Base-by-base conservation (phyloP, 306 rosid species). In the Quillaja saponaria region DNA sequence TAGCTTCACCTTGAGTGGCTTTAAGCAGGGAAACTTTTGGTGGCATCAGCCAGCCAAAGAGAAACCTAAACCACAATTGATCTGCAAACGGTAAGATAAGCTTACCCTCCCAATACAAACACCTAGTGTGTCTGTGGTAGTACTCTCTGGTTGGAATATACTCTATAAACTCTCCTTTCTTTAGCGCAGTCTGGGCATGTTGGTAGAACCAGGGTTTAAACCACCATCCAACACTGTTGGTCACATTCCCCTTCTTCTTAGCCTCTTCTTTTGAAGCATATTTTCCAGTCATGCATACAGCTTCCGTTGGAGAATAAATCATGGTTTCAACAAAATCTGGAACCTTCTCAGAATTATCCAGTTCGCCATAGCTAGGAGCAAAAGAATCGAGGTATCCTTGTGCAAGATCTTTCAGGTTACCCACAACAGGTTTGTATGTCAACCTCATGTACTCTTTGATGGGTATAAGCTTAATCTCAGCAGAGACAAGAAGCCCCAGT, bases 1-100 rank as follows among this genome's bases (percentile, higher is more conserved):
- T 81, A 25, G 96, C 94, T 64, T 92, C 98, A 50, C 98, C 98
- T 76, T 92, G 98, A 65, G 98, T 92, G 53, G 98, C 98, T 81
- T 92, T 92, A 58, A 92, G 95, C 48, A 92, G 79, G 70, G 98
- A 84, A 69, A 92, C 90, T 85, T 88, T 92, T 31, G 98, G 98
- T 13, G 98, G 98, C 98, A 92, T 92, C 87, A 88, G 49, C 98
- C 98, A 92, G 49, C 98, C 98, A 41, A 88, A 19, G 45, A 92
- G 81, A 72, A 65, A 84, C 82, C 98, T 80, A 67, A 92, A 92
- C 96, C 98, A 88, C 45, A 57, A 86, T 58, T 92, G 98, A 76
- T 92, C 98, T 13, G 79, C 98, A 52, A 92, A 92, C 4, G 98
- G 96, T 64, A 92, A 95, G 71, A 92, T 92, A 67, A 92, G 98